phyloP scores from a whole-genome alignment of 2,329 filamentous ascomycete genomes.

The Alternaria infectoria region DNA sequence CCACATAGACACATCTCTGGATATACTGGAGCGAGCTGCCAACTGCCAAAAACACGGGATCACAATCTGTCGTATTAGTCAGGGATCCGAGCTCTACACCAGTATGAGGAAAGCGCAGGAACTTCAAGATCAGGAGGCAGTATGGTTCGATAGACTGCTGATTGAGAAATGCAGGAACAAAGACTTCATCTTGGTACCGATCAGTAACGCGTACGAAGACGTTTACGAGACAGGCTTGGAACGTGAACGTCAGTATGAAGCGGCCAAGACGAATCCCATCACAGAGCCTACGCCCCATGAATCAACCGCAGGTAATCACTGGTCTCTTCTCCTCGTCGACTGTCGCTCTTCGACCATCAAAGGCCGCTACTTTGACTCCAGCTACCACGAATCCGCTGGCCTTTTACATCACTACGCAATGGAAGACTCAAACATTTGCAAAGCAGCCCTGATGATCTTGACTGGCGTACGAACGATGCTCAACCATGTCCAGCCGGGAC shows the following conservation, averaged over 20 bases:
- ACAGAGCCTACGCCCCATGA: not conserved
- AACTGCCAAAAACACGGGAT: not conserved
- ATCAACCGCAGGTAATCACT: not conserved
- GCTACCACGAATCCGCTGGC: not conserved
- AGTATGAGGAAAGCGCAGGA: not conserved
- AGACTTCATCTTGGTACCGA: not conserved
- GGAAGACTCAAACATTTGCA: not conserved
- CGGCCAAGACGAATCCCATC: not conserved
- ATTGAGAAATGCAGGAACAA: not conserved
- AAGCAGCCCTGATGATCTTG: not conserved
- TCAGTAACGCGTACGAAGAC: not conserved
- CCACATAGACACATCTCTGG: not conserved
- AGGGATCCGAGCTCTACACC: not conserved
- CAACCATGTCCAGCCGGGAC: not conserved
- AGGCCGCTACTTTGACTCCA: not conserved
- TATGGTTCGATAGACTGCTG: not conserved
- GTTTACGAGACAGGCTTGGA: not conserved
- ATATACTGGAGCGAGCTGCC: not conserved
- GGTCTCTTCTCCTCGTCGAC: not conserved
- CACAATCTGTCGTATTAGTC: not conserved
- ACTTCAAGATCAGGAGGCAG: not conserved
- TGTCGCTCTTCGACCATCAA: not conserved
- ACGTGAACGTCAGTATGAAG: not conserved
- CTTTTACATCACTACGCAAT: not conserved
- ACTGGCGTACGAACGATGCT: not conserved